These are phyloP conservation scores for Prunus mume DNA, from an alignment of 306 rosid genomes.

Conservation along the genomic window DNA sequence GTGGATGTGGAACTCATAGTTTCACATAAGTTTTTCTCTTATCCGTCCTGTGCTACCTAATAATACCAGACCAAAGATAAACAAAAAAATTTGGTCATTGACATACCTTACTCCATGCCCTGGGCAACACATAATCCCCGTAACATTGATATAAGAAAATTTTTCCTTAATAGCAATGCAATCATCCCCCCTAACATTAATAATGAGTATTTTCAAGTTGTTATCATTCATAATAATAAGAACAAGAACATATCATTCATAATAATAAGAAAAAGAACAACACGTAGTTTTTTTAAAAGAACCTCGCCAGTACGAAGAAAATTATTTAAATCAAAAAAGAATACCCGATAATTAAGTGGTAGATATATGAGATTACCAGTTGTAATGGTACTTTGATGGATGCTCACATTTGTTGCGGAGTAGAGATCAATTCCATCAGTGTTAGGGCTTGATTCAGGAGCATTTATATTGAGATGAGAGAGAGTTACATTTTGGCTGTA, in stretches of 20 bases:
- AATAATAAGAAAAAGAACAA: not conserved
- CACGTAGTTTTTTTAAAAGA: no score
- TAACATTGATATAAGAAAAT: not conserved
- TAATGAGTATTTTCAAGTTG: not conserved
- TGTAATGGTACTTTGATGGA: not conserved
- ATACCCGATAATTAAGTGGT: not conserved
- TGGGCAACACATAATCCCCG: not conserved
- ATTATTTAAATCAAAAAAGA: no score
- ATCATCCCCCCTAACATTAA: conserved; percentile 2
- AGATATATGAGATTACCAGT: not conserved
- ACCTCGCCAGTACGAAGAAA: no score
- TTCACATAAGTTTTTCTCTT: not conserved
- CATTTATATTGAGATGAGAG: not conserved
- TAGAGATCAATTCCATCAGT: not conserved
- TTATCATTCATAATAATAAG: not conserved
- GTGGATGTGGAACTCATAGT: not conserved
- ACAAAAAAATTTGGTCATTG: not conserved
- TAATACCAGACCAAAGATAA: no score
- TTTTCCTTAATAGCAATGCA: not conserved
- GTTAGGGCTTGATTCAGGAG: conserved; percentile 7
- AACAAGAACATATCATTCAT: no score
- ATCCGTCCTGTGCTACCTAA: not conserved
- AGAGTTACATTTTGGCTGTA: not conserved
- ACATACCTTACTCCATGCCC: conserved; percentile 4
- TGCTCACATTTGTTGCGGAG: not conserved